Conservation (phyloP, 2,329 filamentous ascomycete genomes). For the Elsinoe australis region DNA sequence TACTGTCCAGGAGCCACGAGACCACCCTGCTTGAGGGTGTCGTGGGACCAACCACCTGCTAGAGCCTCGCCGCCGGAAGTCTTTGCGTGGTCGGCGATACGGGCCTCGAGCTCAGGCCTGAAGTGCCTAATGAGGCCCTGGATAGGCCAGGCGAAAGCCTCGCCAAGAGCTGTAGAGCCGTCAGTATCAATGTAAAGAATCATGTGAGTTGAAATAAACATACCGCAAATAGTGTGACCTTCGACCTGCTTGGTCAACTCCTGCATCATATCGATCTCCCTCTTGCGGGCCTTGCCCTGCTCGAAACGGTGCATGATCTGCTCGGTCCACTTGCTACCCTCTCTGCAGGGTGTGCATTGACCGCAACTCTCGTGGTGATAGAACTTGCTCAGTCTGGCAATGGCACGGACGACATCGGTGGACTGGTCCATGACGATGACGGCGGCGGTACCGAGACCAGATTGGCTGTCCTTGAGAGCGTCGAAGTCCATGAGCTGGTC, state of each 20-base stretch:
- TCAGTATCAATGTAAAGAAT: background rate
- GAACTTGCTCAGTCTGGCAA: conserved; percentile 87
- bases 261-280: conserved; percentile 99
- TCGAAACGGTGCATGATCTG: conserved; percentile 98
- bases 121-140: conserved; percentile 98
- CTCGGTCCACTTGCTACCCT: conserved; percentile 97
- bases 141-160: conserved; percentile 97
- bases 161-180: conserved; percentile 57
- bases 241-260: conserved; percentile 99
- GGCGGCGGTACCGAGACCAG: conserved; percentile 90
- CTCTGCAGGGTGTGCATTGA: conserved; percentile 98
- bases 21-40: conserved; percentile 68
- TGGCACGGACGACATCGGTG: conserved; percentile 89
- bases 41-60: conserved; percentile 80
- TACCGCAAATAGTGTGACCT: conserved; percentile 89
- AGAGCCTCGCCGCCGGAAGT: conserved; percentile 65
- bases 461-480: conserved; percentile 93
- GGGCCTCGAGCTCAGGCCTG: conserved; percentile 85
- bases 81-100: conserved; percentile 73
- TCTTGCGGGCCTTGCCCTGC: conserved; percentile 75
- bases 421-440: conserved; percentile 99
- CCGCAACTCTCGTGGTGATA: conserved; percentile 98
- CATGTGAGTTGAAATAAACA: background rate
- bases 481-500: conserved; percentile 99
- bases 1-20: conserved; percentile 87